phyloP scores from a whole-genome alignment of 163 green algal genomes.

The Scenedesmus sp. region DNA sequence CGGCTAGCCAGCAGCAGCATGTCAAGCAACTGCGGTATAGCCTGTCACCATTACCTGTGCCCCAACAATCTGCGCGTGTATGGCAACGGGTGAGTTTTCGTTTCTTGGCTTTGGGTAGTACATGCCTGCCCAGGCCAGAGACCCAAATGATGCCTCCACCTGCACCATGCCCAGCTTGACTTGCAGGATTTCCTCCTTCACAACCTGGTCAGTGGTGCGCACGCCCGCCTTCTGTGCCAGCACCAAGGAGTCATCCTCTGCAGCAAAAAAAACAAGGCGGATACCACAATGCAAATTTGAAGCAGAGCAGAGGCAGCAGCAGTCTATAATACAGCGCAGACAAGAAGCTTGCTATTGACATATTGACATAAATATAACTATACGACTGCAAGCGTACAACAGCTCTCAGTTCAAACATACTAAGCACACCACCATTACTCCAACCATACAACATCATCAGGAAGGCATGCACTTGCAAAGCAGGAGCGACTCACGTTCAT shows the following conservation, averaged over 20 bases:
- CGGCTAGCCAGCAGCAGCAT: neutral
- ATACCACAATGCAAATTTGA: neutral
- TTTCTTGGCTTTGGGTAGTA: neutral
- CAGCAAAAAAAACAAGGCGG: neutral
- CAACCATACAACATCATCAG: neutral
- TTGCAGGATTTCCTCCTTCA: neutral
- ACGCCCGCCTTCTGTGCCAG: neutral
- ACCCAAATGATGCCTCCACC: conserved; percentile 34
- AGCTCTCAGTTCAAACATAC: too few relatives aligned
- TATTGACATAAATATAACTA: too few relatives aligned
- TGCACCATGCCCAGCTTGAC: conserved; percentile 36
- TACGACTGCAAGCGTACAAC: too few relatives aligned
- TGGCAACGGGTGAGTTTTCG: neutral
- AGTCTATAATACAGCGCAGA: too few relatives aligned
- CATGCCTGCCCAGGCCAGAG: conserved; percentile 45
- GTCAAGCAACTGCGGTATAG: neutral
- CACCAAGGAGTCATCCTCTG: neutral
- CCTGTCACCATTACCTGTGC: neutral
- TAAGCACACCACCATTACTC: too few relatives aligned
- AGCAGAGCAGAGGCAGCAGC: neutral
- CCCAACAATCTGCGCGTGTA: conserved; percentile 45
- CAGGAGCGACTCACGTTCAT: neutral
- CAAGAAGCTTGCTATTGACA: too few relatives aligned
- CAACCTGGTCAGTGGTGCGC: neutral
- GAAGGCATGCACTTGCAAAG: neutral